These are phyloP conservation scores for Sodiomyces alkalinus DNA, from an alignment of 2,329 filamentous ascomycete genomes.

Conservation along the genomic window DNA sequence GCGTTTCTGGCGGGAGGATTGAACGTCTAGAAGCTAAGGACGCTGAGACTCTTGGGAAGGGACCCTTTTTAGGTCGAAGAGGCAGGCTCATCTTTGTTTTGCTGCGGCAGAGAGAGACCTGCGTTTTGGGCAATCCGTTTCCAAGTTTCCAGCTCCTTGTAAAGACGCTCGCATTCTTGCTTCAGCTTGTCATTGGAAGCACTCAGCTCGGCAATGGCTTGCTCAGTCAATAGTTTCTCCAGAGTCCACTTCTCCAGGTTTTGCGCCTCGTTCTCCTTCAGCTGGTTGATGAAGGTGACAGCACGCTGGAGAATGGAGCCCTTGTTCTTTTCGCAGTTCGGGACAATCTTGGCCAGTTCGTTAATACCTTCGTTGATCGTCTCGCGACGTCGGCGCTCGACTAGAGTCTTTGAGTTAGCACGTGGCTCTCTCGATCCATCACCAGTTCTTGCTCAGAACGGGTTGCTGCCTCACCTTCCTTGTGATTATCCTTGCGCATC, in stretches of 20 bases:
- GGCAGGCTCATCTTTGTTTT: conserved; percentile 8
- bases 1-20: neutral
- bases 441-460: too few relatives aligned
- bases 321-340: conserved; percentile 97
- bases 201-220: conserved; percentile 77
- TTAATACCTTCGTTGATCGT: conserved; percentile 99
- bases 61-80: conserved; percentile 6
- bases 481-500: conserved; percentile 92
- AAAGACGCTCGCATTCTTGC: conserved; percentile 61
- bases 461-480: conserved; percentile 92
- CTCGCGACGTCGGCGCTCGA: conserved; percentile 89
- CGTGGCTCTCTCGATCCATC: too few relatives aligned
- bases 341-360: conserved; percentile 93
- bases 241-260: conserved; percentile 92
- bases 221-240: conserved; percentile 79
- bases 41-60: conserved; percentile 1
- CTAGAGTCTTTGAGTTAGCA: conserved; percentile 31
- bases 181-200: conserved; percentile 79
- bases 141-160: conserved; percentile 65
- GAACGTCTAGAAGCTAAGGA: neutral
- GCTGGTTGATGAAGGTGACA: conserved; percentile 83
- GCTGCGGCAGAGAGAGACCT: conserved; percentile 30
- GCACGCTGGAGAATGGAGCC: conserved; percentile 89
- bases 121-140: conserved; percentile 52
- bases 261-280: conserved; percentile 86